Evolutionary conservation across 2,329 filamentous ascomycete species (phyloP).

Genomic region (Lojkania enalia): DNA sequence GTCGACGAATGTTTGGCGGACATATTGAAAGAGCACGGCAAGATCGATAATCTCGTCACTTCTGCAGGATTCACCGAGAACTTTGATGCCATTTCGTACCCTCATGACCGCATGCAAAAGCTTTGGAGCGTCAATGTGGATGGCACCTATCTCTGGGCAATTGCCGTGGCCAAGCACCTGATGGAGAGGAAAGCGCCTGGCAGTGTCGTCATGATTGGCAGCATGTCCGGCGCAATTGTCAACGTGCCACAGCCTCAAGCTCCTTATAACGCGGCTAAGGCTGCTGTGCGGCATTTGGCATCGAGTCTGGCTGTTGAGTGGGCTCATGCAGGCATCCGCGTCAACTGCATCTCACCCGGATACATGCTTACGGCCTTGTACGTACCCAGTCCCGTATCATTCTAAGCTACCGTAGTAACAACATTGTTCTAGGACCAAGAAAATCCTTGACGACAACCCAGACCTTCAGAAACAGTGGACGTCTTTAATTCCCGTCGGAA

Average conservation of each 20-base stretch:
- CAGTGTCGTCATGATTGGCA: slow-evolving; percentile 92
- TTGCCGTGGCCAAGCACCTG: slow-evolving; percentile 81
- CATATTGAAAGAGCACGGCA: slow-evolving; percentile 71
- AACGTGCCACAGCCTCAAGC: slow-evolving; percentile 94
- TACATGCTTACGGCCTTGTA: slow-evolving; percentile 96
- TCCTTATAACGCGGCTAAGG: slow-evolving; percentile 92
- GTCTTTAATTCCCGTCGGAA: slow-evolving; percentile 86
- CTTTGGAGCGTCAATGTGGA: slow-evolving; percentile 94
- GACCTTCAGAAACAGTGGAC: slow-evolving; percentile 90
- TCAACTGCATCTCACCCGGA: slow-evolving; percentile 93
- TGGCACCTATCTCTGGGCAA: slow-evolving; percentile 88
- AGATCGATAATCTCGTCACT: slow-evolving; percentile 89
- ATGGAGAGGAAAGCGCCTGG: slow-evolving; percentile 79
- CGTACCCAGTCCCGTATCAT: slow-evolving; percentile 45
- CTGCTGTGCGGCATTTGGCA: slow-evolving; percentile 85
- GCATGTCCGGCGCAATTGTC: slow-evolving; percentile 92
- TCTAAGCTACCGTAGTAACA: slow-evolving; percentile 15
- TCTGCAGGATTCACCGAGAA: slow-evolving; percentile 98
- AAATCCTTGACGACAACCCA: slow-evolving; percentile 92
- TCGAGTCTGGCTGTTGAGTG: slow-evolving; percentile 91
- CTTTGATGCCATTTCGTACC: slow-evolving; percentile 88
- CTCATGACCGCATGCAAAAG: slow-evolving; percentile 87
- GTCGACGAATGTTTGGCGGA: slow-evolving; percentile 75
- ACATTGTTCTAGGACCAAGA: slow-evolving; percentile 73
- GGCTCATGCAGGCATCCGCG: slow-evolving; percentile 83